These are phyloP conservation scores for Xylaria nigripes DNA, from an alignment of 495 filamentous ascomycete species.

Conservation along the genomic window DNA sequence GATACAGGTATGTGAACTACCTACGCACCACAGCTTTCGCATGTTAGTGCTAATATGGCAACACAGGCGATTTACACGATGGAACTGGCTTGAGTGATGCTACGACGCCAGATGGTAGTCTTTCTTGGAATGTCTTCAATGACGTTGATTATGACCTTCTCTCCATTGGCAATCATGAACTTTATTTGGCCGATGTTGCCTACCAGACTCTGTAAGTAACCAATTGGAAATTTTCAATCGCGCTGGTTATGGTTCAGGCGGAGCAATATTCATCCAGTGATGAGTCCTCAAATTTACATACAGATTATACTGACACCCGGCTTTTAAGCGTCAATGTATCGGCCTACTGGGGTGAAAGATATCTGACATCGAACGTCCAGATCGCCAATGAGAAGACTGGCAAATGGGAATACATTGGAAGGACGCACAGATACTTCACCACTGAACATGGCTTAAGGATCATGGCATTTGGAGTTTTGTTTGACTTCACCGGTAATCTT, in stretches of 20 bases:
- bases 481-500: conserved; percentile 65
- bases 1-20: conserved; percentile 54
- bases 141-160: conserved; percentile 44
- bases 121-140: conserved; percentile 61
- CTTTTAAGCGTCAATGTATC: conserved; percentile 40
- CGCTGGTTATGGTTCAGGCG: neutral
- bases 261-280: neutral
- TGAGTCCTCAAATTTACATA: neutral
- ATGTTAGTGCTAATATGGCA: neutral
- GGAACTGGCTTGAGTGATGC: conserved; percentile 74
- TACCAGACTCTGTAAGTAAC: conserved; percentile 27
- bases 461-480: conserved; percentile 74
- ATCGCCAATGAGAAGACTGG: conserved; percentile 55
- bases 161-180: conserved; percentile 66
- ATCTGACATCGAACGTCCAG: conserved; percentile 76
- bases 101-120: conserved; percentile 65
- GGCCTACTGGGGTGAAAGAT: conserved; percentile 35
- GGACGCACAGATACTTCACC: conserved; percentile 63
- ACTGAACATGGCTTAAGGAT: conserved; percentile 67
- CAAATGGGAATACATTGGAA: conserved; percentile 59
- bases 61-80: conserved; percentile 51
- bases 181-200: conserved; percentile 52
- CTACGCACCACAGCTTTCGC: too few relatives aligned
- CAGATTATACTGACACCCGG: neutral
- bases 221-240: neutral